Base-by-base conservation (phyloP, 208 protist species). In the Trypanosomatidae sp. region DNA sequence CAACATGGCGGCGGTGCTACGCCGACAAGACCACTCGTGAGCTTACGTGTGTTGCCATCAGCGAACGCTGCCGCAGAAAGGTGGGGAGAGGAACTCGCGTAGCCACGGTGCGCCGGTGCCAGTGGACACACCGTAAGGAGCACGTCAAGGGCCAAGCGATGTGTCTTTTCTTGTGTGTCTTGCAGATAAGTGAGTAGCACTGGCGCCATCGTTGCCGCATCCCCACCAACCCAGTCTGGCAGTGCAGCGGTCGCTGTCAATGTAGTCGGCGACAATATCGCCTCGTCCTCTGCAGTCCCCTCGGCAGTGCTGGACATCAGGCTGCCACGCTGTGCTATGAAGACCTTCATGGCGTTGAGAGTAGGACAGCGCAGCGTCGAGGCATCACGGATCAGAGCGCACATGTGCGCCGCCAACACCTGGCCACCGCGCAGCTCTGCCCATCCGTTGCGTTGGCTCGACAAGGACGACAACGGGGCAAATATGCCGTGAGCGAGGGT, bases 121-220 rank as follows among this genome's bases (percentile, higher is more conserved):
- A 91, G 66, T 12, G 86, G 86, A 67, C 84, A 85, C 22, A 79
- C 65, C 10, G 49, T 56, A 39, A 79, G 66, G 30, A 91, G 69
- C 33, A 91, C 36, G 47, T 91, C 86, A 12, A 91, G 80, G 65
- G 75, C 80, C 15, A 91, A 73, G 19, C 86, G 71, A 33, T 80
- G 78, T 5, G 64, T 74, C 56, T 74, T 66, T 30, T 91, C 86
- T 39, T 76, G 81, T 19, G 71, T 64, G 59, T 86, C 86, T 55
- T 88, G 81, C 41, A 91, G 69, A 30, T 76, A 82, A 44, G 67
- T 77, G 41, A 91, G 78, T 17, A 91, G 79, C 2, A 65, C 76
- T 5, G 70, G 39, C 44, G 70, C 65, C n/a, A 80, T 71, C 7
- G 55, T 58, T 17, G 68, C 22, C 56, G 75, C 33, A 39, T 76